Percentiles rank a stretch among this genome's conserved stretches.
Evolutionary conservation across 1,139 yeast genomes (phyloP).

Genomic region (Geotrichum phurueaensis): DNA sequence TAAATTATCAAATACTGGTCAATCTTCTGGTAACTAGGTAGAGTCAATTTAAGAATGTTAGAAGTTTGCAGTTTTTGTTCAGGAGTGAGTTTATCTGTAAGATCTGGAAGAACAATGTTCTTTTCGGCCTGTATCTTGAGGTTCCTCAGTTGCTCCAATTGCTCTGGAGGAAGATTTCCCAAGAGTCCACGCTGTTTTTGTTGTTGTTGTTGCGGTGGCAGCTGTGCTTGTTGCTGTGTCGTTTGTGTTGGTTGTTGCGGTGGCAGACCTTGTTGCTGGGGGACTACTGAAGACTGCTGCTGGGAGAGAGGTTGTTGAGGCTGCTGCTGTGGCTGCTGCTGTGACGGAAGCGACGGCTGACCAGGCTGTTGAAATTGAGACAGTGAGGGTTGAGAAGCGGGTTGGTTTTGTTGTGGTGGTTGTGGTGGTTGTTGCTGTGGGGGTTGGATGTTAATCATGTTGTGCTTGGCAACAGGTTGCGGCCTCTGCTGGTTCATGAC

Average conservation of each 20-base stretch:
- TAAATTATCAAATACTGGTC: constrained; percentile 76
- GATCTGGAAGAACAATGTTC: constrained; percentile 53
- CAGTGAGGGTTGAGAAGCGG: background rate
- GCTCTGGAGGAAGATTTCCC: background rate
- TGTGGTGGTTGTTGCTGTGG: constrained; percentile 6
- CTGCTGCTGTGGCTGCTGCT: constrained; percentile 8
- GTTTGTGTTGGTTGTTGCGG: background rate
- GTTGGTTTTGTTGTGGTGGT: constrained; percentile 5
- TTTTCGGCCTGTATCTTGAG: constrained; percentile 10
- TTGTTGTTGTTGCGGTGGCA: background rate
- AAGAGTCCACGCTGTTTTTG: background rate
- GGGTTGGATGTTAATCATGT: constrained; percentile 3
- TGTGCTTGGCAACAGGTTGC: background rate
- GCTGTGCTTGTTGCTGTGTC: background rate
- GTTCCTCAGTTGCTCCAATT: constrained; percentile 2
- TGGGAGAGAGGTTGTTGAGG: background rate
- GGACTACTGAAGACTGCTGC: background rate
- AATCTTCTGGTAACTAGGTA: constrained; percentile 60
- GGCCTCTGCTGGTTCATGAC: background rate
- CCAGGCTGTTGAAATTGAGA: background rate
- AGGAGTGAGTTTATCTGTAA: constrained; percentile 52
- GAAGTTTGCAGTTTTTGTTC: constrained; percentile 61
- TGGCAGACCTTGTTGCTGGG: background rate
- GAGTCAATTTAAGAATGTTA: constrained; percentile 51
- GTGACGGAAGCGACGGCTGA: constrained; percentile 1